These are phyloP conservation scores for Parascedosporium putredinis DNA, from an alignment of 2,329 filamentous ascomycete genomes.

Conservation along the genomic window DNA sequence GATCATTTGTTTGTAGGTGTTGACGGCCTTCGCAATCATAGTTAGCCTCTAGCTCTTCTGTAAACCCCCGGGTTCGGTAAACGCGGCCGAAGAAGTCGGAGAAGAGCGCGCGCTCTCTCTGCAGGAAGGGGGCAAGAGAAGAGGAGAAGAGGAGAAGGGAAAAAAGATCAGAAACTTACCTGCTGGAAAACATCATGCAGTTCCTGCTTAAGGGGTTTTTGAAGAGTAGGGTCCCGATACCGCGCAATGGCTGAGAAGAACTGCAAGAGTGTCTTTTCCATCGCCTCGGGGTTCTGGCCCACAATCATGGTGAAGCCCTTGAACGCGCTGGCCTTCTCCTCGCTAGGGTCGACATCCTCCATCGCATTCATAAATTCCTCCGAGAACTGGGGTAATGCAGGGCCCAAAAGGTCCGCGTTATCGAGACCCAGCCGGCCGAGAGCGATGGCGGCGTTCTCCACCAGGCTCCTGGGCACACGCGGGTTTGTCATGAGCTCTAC, in stretches of 20 bases:
- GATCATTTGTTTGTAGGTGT: conserved; percentile 48
- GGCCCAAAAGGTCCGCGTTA: conserved; percentile 65
- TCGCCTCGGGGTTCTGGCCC: conserved; percentile 76
- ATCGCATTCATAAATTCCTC: conserved; percentile 73
- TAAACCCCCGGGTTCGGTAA: no score
- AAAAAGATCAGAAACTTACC: conserved; percentile 37
- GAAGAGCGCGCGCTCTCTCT: no score
- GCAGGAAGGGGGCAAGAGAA: conserved; percentile 10
- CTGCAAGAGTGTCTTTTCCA: conserved; percentile 73
- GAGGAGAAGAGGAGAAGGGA: neutral
- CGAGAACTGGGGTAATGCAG: conserved; percentile 70
- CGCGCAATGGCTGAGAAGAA: conserved; percentile 79
- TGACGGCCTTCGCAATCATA: conserved; percentile 32
- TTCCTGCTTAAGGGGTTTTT: conserved; percentile 51
- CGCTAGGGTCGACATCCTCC: conserved; percentile 73
- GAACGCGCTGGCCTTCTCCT: conserved; percentile 91
- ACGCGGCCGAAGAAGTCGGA: no score
- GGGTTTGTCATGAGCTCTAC: conserved; percentile 77
- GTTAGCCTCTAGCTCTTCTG: no score
- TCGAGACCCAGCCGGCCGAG: conserved; percentile 77
- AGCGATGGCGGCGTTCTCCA: conserved; percentile 90
- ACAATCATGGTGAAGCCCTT: conserved; percentile 82
- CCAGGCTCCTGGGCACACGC: conserved; percentile 74
- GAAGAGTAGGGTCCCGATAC: conserved; percentile 56
- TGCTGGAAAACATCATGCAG: conserved; percentile 65